phyloP scores from a whole-genome alignment of 2,329 filamentous ascomycete genomes.

The Monilinia aucupariae region DNA sequence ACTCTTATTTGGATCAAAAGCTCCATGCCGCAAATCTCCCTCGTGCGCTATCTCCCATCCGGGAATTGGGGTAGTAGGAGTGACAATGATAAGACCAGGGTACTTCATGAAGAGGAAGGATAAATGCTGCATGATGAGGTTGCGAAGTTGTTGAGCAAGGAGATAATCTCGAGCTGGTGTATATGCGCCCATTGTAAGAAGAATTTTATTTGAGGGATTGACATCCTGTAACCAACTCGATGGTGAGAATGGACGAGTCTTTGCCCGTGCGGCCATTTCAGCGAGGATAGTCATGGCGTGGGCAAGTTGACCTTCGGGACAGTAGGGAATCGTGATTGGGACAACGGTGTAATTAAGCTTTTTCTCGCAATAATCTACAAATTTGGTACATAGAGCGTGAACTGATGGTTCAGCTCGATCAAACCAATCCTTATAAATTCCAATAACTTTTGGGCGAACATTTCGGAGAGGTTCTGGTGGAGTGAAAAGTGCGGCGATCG shows the following conservation, averaged over 20 bases:
- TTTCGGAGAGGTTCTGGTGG: conserved; percentile 44
- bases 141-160: conserved; percentile 66
- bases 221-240: conserved; percentile 49
- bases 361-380: conserved; percentile 53
- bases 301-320: conserved; percentile 67
- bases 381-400: conserved; percentile 52
- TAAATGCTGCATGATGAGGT: conserved; percentile 73
- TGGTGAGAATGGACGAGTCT: conserved; percentile 8
- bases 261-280: conserved; percentile 53
- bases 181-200: conserved; percentile 59
- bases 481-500: conserved; percentile 54
- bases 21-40: conserved; percentile 59
- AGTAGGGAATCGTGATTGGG: conserved; percentile 60
- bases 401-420: conserved; percentile 62
- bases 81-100: conserved; percentile 71
- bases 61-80: conserved; percentile 68
- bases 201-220: conserved; percentile 62
- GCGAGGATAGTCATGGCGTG: conserved; percentile 73
- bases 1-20: conserved; percentile 66
- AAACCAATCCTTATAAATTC: conserved; percentile 65
- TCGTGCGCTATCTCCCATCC: conserved; percentile 61
- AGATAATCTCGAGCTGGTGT: conserved; percentile 66
- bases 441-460: conserved; percentile 53
- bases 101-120: conserved; percentile 63
- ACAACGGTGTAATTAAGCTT: conserved; percentile 47